Percentiles rank a stretch among this genome's conserved stretches.
phyloP scores from a whole-genome alignment of 106 monocot species.

The Allium sativum region DNA sequence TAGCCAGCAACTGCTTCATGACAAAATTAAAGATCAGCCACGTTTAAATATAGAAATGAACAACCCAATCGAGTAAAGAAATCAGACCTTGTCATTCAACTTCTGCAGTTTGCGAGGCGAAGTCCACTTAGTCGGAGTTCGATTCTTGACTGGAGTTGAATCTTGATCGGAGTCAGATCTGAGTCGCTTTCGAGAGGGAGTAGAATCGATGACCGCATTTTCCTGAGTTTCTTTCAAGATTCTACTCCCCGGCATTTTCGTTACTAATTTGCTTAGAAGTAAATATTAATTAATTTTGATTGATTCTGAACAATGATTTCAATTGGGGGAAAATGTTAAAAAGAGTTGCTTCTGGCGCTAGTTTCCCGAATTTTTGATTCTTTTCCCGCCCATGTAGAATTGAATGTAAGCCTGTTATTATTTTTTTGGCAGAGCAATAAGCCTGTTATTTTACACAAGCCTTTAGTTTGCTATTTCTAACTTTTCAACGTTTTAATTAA shows the following conservation, averaged over 20 bases:
- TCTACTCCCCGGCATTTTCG: slow-evolving; percentile 7
- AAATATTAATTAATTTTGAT: no score
- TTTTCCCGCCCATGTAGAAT: no score
- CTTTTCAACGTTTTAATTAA: no score
- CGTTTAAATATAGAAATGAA: neutral
- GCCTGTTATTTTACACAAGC: no score
- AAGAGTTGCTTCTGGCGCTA: no score
- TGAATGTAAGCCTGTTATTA: no score
- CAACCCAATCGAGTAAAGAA: neutral
- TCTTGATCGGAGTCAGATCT: neutral
- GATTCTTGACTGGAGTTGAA: slow-evolving; percentile 1
- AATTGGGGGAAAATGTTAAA: no score
- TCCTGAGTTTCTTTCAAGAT: neutral
- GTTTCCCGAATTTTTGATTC: no score
- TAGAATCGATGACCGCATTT: neutral
- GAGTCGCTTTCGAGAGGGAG: neutral
- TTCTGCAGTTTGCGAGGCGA: slow-evolving; percentile 1
- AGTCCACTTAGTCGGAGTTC: slow-evolving; percentile 1
- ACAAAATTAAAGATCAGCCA: neutral
- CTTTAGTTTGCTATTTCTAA: no score
- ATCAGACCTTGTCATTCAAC: neutral
- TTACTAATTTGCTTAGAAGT: no score
- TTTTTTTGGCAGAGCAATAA: no score
- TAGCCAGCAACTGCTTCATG: neutral
- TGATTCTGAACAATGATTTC: no score